Base-by-base conservation (phyloP, 108 stramenopile species). In the Nannochloropsis oceanica region DNA sequence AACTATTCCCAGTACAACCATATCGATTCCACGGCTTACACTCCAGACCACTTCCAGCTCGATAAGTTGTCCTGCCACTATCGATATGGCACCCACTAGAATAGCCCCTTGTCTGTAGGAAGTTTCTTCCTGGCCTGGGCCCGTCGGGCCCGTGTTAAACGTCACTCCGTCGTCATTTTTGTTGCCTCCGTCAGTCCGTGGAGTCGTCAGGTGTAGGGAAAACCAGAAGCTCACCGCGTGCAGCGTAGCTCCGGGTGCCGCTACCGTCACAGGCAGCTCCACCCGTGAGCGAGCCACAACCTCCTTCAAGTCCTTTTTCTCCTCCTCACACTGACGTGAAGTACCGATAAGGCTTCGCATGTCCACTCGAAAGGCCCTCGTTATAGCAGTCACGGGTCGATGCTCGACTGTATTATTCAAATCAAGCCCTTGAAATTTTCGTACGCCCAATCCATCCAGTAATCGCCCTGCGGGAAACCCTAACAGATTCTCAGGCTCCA, bases 191-290 rank as follows among this genome's bases (percentile, higher is more conserved):
- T 84, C 83, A 20, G 34, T 14, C 12, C 13, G 7, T 10, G 14
- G 42, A 8, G 50, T 9, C 13, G 14, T 34, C 13, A 88, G 84
- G 43, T 34, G 81, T 42, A 84, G 81, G 18, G 80, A 50, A 84
- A 87, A 89, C 88, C 88, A 89, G 81, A 87, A 88, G 22, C 86
- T 87, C 9, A 89, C 82, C 26, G 87, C 88, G 85, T 89, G 88
- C 13, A 89, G 43, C 22, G 88, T 87, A 73, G 59, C 59, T 26
- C 88, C 88, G 82, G 81, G 43, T n/a, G 43, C 85, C 26, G 11
- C 25, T 26, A 81, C 87, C 24, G 13, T 80, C 27, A 89, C 43
- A 42, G 86, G 42, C 42, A 26, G 24, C 73, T 81, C 84, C 80
- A 25, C 14, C 80, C 14, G 42, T 18, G 26, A 80, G 24, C 50